Evolutionary conservation across 345 rosid genomes (phyloP).

Genomic region (Heritiera littoralis): DNA sequence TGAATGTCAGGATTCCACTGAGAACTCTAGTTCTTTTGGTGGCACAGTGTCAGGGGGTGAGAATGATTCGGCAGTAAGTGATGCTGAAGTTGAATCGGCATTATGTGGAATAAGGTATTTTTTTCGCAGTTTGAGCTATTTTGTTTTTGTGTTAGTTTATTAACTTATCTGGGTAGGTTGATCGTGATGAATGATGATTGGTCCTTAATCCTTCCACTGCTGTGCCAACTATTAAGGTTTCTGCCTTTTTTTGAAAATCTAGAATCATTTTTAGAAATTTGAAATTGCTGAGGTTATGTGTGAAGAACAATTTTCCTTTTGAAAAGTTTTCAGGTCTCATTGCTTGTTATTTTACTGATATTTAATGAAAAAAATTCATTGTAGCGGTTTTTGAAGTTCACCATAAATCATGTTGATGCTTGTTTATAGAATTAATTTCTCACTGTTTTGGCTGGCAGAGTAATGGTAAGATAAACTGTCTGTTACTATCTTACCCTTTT

Average conservation of each 20-base stretch:
- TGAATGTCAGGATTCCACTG: slow-evolving; percentile 50
- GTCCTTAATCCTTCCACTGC: not conserved
- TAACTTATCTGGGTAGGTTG: not conserved
- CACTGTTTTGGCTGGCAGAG: slow-evolving; percentile 7
- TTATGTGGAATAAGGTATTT: slow-evolving; percentile 46
- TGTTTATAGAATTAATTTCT: not conserved
- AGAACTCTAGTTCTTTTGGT: slow-evolving; percentile 80
- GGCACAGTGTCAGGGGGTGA: slow-evolving; percentile 53
- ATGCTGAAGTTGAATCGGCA: slow-evolving; percentile 72
- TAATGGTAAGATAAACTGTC: not conserved
- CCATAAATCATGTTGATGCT: not conserved
- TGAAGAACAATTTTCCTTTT: not conserved
- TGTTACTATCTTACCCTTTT: not conserved
- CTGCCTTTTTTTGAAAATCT: not conserved
- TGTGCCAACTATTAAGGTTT: not conserved
- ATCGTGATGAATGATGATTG: not conserved
- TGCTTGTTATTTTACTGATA: not conserved
- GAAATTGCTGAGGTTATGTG: not conserved
- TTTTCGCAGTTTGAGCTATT: not conserved
- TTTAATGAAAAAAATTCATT: not conserved
- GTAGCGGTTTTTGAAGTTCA: not conserved
- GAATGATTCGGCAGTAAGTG: slow-evolving; percentile 40
- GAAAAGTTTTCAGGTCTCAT: not conserved
- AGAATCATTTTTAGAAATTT: not conserved
- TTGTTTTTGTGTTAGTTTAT: not conserved